A percentile compares a stretch with the other conserved stretches of the same genome.
Conservation (phyloP, 1,284 basidiomycete species). For the Irpex sp. region DNA sequence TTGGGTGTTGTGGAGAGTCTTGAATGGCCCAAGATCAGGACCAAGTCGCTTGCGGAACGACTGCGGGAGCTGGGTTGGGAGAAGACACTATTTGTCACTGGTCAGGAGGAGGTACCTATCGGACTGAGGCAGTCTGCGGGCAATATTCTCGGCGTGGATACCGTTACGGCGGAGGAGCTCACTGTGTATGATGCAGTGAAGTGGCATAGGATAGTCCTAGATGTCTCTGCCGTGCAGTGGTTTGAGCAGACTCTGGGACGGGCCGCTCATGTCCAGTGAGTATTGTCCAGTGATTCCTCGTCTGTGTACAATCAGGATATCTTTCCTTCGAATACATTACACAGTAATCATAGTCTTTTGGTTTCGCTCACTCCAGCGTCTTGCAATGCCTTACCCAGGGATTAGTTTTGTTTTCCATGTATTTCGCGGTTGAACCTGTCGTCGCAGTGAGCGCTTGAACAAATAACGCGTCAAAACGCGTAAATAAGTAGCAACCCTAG, state of each 20-base stretch:
- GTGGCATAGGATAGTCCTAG: slow-evolving; percentile 70
- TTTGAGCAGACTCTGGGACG: slow-evolving; percentile 57
- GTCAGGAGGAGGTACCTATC: slow-evolving; percentile 50
- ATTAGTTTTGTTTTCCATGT: too few species aligned
- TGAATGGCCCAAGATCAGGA: slow-evolving; percentile 70
- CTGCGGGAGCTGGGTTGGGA: slow-evolving; percentile 60
- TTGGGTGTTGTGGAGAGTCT: slow-evolving; percentile 75
- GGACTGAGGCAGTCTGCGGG: slow-evolving; percentile 53
- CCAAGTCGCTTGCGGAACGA: slow-evolving; percentile 53
- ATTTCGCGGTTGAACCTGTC: too few species aligned
- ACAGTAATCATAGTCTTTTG: background rate
- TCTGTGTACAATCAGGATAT: background rate
- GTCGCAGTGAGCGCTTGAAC: background rate
- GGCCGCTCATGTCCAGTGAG: background rate
- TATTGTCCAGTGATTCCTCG: background rate
- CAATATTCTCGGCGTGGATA: slow-evolving; percentile 64
- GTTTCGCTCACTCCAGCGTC: background rate
- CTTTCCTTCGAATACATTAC: background rate
- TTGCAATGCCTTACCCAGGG: too few species aligned
- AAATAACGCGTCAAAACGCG: slow-evolving; percentile 1
- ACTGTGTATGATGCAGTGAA: slow-evolving; percentile 77
- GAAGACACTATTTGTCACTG: slow-evolving; percentile 72
- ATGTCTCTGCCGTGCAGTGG: slow-evolving; percentile 66
- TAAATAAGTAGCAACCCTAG: background rate
- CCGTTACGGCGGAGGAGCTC: slow-evolving; percentile 61